Evolutionary conservation across 345 rosid genomes (phyloP), one percentile per base, ranked within the genome.

Genomic region (Eucalyptus curtisii): DNA sequence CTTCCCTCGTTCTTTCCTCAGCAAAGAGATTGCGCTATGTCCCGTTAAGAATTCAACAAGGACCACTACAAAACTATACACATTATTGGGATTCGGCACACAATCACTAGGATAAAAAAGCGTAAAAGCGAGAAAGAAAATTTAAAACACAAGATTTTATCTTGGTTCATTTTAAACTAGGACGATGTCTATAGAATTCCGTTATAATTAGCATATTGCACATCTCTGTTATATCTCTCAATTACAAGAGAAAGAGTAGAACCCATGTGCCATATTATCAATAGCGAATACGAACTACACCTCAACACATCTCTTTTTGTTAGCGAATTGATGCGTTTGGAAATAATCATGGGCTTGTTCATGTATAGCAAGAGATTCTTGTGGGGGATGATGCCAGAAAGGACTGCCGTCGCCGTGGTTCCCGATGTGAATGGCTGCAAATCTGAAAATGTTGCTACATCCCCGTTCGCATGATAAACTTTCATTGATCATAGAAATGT

Each of bases 141-240:
- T 22, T 55, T 8, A 4, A 24, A 27, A 22, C 3, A 22, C 61
- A 55, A 55, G 13, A 22, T 52, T 55, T 9, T 55, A 55, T 55
- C 12, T 2, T 55, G 5, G 12, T 24, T 55, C 12, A 24, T 55
- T 20, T 24, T 55, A 55, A 55, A 55, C 30, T 22, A 22, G 5
- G 13, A 11, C 1, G 2, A 8, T 20, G 27, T 55, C 61, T 9
- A 55, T 22, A 55, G 61, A 24, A 9, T 22, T 55, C 1, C 12
- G 1, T 24, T 9, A 55, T 55, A 55, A 55, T 55, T 22, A 55
- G 5, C 27, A 22, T 10, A 22, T 9, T 0, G 1, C 13, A 22
- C 11, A 0, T 55, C 61, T 55, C 2, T 55, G 30, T 55, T 55
- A 22, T 24, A 55, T 24, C 3, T 20, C 25, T 22, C 30, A 55